Percentiles rank a stretch among this genome's conserved stretches.
phyloP scores from a whole-genome alignment of 1,139 yeast species.

The Zygotorulaspora mrakii region DNA sequence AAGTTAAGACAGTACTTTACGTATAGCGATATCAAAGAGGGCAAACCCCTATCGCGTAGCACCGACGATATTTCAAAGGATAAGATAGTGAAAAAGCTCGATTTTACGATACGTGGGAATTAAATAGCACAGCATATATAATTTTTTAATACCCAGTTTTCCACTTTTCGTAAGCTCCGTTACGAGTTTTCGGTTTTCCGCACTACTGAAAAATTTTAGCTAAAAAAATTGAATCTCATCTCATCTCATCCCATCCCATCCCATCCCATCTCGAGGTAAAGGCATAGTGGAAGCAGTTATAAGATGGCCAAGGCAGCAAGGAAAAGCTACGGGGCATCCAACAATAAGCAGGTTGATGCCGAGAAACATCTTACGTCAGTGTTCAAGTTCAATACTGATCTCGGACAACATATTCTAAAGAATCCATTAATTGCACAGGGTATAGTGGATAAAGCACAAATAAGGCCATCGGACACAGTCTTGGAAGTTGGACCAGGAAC shows the following conservation, averaged over 20 bases:
- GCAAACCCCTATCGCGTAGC: constrained; percentile 14
- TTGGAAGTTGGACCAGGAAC: constrained; percentile 99
- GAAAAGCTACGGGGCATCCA: constrained; percentile 37
- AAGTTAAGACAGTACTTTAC: constrained; percentile 19
- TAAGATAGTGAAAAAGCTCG: constrained; percentile 23
- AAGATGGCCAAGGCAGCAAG: constrained; percentile 37
- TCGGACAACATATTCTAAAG: constrained; percentile 95
- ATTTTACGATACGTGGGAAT: constrained; percentile 20
- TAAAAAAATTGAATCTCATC: constrained; percentile 1
- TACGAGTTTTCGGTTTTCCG: not conserved
- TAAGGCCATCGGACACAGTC: constrained; percentile 87
- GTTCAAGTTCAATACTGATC: constrained; percentile 91
- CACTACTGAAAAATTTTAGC: constrained; percentile 13
- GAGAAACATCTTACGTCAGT: constrained; percentile 75
- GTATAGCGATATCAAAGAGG: not conserved
- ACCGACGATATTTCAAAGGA: constrained; percentile 25
- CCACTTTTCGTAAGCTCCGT: too few relatives aligned
- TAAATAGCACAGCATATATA: constrained; percentile 5
- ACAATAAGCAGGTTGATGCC: constrained; percentile 54
- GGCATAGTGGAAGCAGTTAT: not conserved
- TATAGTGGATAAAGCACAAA: constrained; percentile 92
- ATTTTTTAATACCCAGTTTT: too few relatives aligned
- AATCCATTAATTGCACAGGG: constrained; percentile 97
- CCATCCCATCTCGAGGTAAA: constrained; percentile 12
- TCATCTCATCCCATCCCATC: constrained; percentile 11